These are phyloP conservation scores for Centaurea solstitialis DNA, from an alignment of 129 eudicot species.

Conservation along the genomic window DNA sequence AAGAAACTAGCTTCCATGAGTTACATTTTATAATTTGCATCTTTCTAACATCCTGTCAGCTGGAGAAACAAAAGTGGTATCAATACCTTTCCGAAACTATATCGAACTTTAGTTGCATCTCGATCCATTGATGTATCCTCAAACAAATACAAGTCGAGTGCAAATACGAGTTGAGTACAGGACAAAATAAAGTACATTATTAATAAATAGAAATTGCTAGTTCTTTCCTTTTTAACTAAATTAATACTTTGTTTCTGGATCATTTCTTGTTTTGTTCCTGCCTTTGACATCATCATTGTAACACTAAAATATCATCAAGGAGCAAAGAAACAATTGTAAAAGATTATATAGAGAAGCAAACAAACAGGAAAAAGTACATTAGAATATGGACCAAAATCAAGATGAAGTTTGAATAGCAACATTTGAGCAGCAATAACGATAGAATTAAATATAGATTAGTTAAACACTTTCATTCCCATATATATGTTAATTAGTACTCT, in stretches of 20 bases:
- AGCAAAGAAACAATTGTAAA: not conserved
- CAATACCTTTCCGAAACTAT: not conserved
- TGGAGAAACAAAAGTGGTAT: not conserved
- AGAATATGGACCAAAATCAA: not conserved
- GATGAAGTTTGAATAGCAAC: conserved; percentile 1
- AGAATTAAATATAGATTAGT: not conserved
- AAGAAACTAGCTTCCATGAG: not conserved
- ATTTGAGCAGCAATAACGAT: conserved; percentile 1
- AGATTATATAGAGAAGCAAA: not conserved
- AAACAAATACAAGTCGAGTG: not conserved
- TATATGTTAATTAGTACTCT: conserved; percentile 25
- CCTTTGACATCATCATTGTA: too few species aligned
- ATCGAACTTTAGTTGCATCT: not conserved
- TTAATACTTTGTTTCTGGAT: not conserved
- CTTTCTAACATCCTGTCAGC: not conserved
- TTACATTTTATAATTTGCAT: not conserved
- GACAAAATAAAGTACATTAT: too few species aligned
- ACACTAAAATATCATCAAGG: not conserved
- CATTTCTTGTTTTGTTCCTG: not conserved
- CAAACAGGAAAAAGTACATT: not conserved
- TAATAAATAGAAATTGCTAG: not conserved
- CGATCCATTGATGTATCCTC: not conserved
- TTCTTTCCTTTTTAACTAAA: not conserved
- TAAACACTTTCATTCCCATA: conserved; percentile 17
- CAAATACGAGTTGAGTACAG: not conserved